Percentiles rank a stretch among this genome's conserved stretches.
Conservation (phyloP, 306 rosid species). For the Luffa acutangula region DNA sequence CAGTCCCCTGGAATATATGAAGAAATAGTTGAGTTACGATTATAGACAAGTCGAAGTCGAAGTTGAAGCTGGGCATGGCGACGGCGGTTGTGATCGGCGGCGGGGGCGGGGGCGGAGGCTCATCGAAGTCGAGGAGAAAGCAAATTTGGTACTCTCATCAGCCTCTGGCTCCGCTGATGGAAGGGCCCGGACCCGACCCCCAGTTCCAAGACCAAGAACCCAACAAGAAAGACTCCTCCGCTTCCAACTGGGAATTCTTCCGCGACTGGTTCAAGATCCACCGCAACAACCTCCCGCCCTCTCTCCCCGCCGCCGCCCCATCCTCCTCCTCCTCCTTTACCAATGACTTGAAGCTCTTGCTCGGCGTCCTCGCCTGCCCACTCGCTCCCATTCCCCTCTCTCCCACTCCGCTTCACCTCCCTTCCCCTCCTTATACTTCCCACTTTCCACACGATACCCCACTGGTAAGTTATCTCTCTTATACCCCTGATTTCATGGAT, state of each 20-base stretch:
- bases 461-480: slow-evolving; percentile 35
- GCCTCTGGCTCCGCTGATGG: slow-evolving; percentile 79
- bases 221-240: slow-evolving; percentile 53
- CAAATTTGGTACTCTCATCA: slow-evolving; percentile 86
- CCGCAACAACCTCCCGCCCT: slow-evolving; percentile 36
- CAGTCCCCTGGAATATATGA: neutral
- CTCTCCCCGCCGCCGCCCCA: slow-evolving; percentile 4
- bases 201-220: slow-evolving; percentile 71
- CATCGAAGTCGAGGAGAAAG: slow-evolving; percentile 51
- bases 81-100: neutral
- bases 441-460: slow-evolving; percentile 41
- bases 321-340: neutral
- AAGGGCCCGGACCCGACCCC: slow-evolving; percentile 92
- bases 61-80: neutral
- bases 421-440: slow-evolving; percentile 19
- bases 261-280: slow-evolving; percentile 81
- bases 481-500: no score
- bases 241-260: slow-evolving; percentile 61
- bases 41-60: neutral
- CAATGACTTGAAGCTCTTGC: slow-evolving; percentile 64
- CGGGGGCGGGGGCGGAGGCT: slow-evolving; percentile 23
- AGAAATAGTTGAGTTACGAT: neutral
- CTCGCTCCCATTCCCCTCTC: slow-evolving; percentile 79
- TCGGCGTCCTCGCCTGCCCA: slow-evolving; percentile 88
- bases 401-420: slow-evolving; percentile 17